Evolutionary conservation across 2,329 filamentous ascomycete genomes (phyloP), one percentile per base, ranked within the genome.

Genomic region (Verticillium alfalfae): DNA sequence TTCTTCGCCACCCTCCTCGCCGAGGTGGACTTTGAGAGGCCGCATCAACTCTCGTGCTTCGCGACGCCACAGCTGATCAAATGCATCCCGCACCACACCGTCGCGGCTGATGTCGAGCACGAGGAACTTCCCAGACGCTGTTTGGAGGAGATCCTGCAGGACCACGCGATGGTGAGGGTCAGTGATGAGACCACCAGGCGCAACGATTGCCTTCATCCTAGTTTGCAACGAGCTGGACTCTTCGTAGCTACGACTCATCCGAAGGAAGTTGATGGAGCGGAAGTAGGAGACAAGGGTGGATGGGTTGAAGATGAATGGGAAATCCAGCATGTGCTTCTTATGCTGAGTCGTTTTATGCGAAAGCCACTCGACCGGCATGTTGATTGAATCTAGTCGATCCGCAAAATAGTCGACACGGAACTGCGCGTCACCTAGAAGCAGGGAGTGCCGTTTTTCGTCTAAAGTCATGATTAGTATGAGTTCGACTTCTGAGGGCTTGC

Each of bases 41-140:
- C 92, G 86, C 69, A 94, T 79, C 3, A 98, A 79, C 75, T 97
- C 92, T 39, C 90, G 84, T 69, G 87, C 86, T 73, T 97, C 89
- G 39, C 93, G 85, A 60, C 91, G 87, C 92, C 94, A 97, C 2
- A 99, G 80, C 71, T 97, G 92, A 72, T 97, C 88, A 64, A 97
- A 89, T 0, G 90, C 84, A 78, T 97, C 87, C 61, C 84, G 73
- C 26, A 96, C 77, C 26, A 93, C 80, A 69, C 88, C 79, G 52
- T 89, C 76, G 66, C 92, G 79, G 62, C 90, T 77, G 64, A 94
- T 83, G 62, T 89, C 80, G 58, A 94, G 77, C 58, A 94, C 81
- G 57, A 94, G 76, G 65, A 90, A 94, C 59, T 85, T 89, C 1
- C 87, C 84, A 58, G 88, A 88, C 1, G 89, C 87, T 7, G 84